Percentiles rank a stretch among this genome's conserved stretches.
Evolutionary conservation across 768 basidiomycete species (phyloP).

Genomic region (Dioszegia crocea): DNA sequence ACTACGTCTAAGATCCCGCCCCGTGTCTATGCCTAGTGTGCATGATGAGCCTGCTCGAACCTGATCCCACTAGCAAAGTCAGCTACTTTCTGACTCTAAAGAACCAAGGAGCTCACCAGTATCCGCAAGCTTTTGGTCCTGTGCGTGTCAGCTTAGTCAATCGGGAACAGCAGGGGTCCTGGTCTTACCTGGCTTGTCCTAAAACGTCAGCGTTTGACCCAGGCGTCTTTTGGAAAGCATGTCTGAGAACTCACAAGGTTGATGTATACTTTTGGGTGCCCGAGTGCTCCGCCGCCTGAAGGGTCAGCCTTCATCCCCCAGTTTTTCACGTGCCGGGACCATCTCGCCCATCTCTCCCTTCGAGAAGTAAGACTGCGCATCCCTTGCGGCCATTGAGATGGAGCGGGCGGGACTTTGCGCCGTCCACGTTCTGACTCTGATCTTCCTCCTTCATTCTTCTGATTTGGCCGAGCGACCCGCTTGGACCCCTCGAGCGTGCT

Average conservation of each 20-base stretch:
- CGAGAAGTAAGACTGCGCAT: background rate
- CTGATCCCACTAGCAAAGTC: constrained; percentile 68
- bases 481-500: too few species aligned
- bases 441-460: too few species aligned
- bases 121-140: constrained; percentile 79
- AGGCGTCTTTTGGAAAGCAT: background rate
- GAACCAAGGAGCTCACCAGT: constrained; percentile 50
- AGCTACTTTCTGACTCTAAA: constrained; percentile 1
- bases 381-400: too few species aligned
- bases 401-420: too few species aligned
- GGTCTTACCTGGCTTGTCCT: constrained; percentile 73
- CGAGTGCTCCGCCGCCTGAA: constrained; percentile 84
- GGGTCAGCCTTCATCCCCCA: background rate
- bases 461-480: too few species aligned
- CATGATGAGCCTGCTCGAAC: constrained; percentile 79
- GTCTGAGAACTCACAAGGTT: constrained; percentile 58
- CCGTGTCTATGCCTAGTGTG: constrained; percentile 50
- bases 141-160: constrained; percentile 1
- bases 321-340: too few species aligned
- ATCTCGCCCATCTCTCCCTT: background rate
- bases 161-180: background rate
- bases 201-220: constrained; percentile 3
- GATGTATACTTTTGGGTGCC: constrained; percentile 94
- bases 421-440: too few species aligned
- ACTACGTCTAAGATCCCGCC: background rate